phyloP scores from a whole-genome alignment of 2,329 filamentous ascomycete genomes.

The Sporothrix euskadiensis region DNA sequence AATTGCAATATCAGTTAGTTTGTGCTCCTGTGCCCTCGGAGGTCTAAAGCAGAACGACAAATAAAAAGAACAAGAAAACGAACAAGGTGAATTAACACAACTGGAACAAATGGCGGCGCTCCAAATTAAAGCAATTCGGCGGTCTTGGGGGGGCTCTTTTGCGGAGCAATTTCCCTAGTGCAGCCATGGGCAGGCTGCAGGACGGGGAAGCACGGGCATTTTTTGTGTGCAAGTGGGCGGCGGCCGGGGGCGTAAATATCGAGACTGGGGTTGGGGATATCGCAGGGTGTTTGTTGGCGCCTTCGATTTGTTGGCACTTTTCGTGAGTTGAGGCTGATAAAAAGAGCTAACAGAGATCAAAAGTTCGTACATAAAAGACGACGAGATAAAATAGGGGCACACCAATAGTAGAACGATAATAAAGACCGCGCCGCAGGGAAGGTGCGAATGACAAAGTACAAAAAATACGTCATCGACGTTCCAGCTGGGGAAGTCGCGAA shows the following conservation, averaged over 20 bases:
- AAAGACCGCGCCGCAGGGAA: background rate
- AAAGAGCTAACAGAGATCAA: background rate
- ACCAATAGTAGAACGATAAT: background rate
- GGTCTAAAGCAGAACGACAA: background rate
- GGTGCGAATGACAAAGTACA: background rate
- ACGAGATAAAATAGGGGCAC: background rate
- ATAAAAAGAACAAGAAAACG: background rate
- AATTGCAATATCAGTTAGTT: background rate
- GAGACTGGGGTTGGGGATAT: background rate
- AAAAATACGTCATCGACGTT: background rate
- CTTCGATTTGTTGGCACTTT: background rate
- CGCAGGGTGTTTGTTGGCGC: too few species aligned
- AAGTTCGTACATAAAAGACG: background rate
- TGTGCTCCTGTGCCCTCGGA: background rate
- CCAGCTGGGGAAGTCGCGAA: background rate
- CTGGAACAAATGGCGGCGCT: background rate
- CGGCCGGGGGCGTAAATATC: background rate
- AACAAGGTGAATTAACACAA: background rate
- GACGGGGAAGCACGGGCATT: background rate
- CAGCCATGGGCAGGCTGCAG: conserved; percentile 10
- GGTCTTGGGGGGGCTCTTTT: background rate
- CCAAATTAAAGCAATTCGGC: conserved; percentile 3
- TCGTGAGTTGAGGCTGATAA: background rate
- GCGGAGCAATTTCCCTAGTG: conserved; percentile 7
- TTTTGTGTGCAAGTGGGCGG: background rate